phyloP scores from a whole-genome alignment of 1,284 basidiomycete genomes.

The Austroboletus novae-zelandiae region DNA sequence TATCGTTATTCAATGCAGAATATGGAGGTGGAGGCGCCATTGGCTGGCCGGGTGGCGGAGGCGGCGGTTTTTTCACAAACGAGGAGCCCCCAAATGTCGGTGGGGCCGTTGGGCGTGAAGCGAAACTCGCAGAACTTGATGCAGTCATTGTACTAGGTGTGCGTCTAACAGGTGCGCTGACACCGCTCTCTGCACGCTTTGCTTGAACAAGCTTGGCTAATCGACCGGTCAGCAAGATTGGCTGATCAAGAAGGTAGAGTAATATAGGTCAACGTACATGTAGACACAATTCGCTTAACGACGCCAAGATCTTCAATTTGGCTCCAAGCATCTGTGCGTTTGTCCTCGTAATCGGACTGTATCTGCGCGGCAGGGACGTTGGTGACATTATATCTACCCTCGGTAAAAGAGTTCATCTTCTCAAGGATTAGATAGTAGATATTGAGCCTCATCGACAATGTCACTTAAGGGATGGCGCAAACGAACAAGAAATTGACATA shows the following conservation, averaged over 20 bases:
- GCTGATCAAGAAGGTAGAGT: neutral
- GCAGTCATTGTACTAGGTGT: conserved; percentile 33
- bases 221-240: neutral
- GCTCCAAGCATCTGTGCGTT: conserved; percentile 77
- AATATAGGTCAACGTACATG: conserved; percentile 53
- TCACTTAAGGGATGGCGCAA: conserved; percentile 1
- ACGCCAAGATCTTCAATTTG: conserved; percentile 75
- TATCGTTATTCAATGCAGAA: conserved; percentile 31
- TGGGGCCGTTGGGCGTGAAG: conserved; percentile 38
- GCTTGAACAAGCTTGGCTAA: conserved; percentile 65
- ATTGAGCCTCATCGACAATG: conserved; percentile 66
- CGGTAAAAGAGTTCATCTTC: conserved; percentile 86
- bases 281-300: conserved; percentile 79
- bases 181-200: conserved; percentile 40
- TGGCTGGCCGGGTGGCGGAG: conserved; percentile 46
- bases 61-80: conserved; percentile 45
- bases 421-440: conserved; percentile 93
- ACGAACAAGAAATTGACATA: conserved; percentile 42
- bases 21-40: conserved; percentile 45
- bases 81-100: conserved; percentile 40
- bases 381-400: conserved; percentile 78
- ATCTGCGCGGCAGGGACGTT: conserved; percentile 70
- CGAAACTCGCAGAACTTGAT: conserved; percentile 44
- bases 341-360: conserved; percentile 73
- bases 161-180: conserved; percentile 38